Percentiles rank a stretch among this genome's conserved stretches.
Evolutionary conservation across 2,329 filamentous ascomycete species (phyloP).

Genomic region (Biscogniauxia sp.): DNA sequence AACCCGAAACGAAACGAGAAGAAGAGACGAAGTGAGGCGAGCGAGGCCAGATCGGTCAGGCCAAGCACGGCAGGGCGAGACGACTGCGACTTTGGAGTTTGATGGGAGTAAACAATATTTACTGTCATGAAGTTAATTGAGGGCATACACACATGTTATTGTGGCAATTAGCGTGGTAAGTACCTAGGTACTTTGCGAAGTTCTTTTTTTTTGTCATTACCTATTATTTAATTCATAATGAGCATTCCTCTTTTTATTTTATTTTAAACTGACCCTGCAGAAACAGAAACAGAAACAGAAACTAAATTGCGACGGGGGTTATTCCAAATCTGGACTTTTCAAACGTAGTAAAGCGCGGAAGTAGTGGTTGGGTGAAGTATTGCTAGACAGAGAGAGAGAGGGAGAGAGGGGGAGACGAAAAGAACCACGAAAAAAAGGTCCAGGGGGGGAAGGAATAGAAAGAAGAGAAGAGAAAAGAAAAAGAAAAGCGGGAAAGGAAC

Average conservation of each 20-base stretch:
- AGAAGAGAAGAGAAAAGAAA: neutral
- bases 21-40: constrained; percentile 1
- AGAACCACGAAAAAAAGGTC: too few relatives aligned
- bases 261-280: neutral
- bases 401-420: neutral
- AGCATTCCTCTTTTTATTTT: neutral
- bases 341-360: neutral
- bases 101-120: neutral
- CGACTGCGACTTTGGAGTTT: neutral
- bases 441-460: too few relatives aligned
- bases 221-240: neutral
- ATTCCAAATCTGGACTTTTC: neutral
- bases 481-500: neutral
- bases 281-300: neutral
- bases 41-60: constrained; percentile 13
- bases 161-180: too few relatives aligned
- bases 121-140: neutral
- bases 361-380: neutral
- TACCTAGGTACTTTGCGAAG: too few relatives aligned
- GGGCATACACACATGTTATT: neutral
- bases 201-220: neutral
- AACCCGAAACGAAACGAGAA: constrained; percentile 22
- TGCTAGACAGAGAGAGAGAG: constrained; percentile 7
- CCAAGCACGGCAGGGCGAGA: neutral
- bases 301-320: neutral